Conservation (phyloP, 345 rosid species). For the Theobroma cacao region DNA sequence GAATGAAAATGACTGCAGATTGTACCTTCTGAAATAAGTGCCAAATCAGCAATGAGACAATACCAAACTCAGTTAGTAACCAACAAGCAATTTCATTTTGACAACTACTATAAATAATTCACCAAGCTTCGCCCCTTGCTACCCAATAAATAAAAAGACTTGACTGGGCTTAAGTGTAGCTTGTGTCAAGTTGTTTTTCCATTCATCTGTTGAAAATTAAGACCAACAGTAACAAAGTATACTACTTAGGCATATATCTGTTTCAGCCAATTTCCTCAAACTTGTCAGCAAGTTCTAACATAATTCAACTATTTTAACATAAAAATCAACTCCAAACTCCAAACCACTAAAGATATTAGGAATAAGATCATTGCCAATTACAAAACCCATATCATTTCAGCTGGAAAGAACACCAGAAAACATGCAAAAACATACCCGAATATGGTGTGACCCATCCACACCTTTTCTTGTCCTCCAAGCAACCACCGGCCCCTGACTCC, state of each 20-base stretch:
- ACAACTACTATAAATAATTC: neutral
- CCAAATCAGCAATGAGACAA: neutral
- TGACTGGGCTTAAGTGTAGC: neutral
- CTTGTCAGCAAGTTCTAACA: neutral
- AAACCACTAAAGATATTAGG: neutral
- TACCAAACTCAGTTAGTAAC: neutral
- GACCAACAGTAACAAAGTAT: neutral
- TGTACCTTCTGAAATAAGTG: neutral
- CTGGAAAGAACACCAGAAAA: neutral
- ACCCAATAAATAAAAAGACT: neutral
- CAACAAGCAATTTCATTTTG: neutral
- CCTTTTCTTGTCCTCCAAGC: slow-evolving; percentile 49
- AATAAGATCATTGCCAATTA: neutral
- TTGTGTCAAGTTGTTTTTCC: neutral
- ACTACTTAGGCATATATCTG: neutral
- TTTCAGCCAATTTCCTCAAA: neutral
- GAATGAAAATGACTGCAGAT: neutral
- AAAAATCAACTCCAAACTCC: neutral
- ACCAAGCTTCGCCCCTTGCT: neutral
- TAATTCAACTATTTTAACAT: neutral
- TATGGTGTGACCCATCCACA: slow-evolving; percentile 82
- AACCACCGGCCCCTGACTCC: slow-evolving; percentile 29
- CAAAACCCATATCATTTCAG: neutral
- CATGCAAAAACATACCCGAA: slow-evolving; percentile 42
- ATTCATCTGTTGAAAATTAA: neutral